These are phyloP conservation scores for Monilinia aucupariae DNA, from an alignment of 2,329 filamentous ascomycete species.

Conservation along the genomic window DNA sequence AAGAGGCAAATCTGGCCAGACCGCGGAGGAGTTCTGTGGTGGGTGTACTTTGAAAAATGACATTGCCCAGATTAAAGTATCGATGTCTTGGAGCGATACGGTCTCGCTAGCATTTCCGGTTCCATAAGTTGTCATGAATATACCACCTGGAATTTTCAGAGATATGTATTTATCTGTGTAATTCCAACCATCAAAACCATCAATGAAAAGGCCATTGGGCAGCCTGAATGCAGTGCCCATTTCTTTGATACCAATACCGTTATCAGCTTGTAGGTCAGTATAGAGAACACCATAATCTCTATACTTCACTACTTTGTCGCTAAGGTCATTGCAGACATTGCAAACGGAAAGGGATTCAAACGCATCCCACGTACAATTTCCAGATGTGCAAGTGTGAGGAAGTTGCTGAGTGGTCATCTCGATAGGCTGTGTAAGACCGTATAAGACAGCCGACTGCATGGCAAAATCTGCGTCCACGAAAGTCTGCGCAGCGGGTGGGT, in stretches of 20 bases:
- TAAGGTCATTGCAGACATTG: slow-evolving; percentile 3
- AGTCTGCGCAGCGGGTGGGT: neutral
- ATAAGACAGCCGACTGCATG: slow-evolving; percentile 4
- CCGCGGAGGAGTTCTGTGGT: neutral
- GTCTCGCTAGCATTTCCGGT: slow-evolving; percentile 7
- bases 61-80: slow-evolving; percentile 7
- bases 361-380: slow-evolving; percentile 1
- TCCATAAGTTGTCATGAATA: slow-evolving; percentile 4
- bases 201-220: slow-evolving; percentile 3
- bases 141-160: neutral
- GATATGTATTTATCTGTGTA: neutral
- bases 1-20: neutral
- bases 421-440: neutral
- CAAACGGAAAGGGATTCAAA: slow-evolving; percentile 10
- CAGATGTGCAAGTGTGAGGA: neutral
- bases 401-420: slow-evolving; percentile 2
- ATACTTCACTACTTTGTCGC: slow-evolving; percentile 1
- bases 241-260: neutral
- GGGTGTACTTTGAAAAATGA: neutral
- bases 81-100: neutral
- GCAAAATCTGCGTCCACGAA: slow-evolving; percentile 1
- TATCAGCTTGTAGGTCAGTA: neutral
- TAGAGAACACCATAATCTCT: slow-evolving; percentile 2
- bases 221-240: slow-evolving; percentile 1
- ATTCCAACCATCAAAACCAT: slow-evolving; percentile 5